Percentiles rank a stretch among this genome's conserved stretches.
Conservation (phyloP, 305 asterid genomes). For the Fraxinus nigra region DNA sequence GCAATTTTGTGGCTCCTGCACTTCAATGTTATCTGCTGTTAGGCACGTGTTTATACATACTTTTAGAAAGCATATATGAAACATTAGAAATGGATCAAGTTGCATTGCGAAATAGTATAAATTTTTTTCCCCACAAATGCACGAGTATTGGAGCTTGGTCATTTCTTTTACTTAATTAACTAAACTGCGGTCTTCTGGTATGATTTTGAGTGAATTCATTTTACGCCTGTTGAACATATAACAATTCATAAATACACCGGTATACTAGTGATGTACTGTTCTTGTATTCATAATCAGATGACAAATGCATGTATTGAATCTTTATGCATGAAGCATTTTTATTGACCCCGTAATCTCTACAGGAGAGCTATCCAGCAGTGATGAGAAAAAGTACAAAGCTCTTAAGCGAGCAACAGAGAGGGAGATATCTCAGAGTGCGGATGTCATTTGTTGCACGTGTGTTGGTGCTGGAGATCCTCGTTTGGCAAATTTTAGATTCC, state of each 20-base stretch:
- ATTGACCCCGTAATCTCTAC: conserved; percentile 18
- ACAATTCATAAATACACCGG: background rate
- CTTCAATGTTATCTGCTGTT: background rate
- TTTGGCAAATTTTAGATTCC: conserved; percentile 86
- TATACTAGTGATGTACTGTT: background rate
- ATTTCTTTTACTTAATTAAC: background rate
- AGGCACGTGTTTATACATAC: background rate
- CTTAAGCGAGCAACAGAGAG: conserved; percentile 94
- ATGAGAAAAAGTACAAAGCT: conserved; percentile 91
- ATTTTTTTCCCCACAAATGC: background rate
- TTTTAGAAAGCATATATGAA: background rate
- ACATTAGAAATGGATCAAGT: background rate
- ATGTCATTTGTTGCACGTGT: conserved; percentile 97
- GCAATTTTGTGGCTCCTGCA: background rate
- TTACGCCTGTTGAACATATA: conserved; percentile 2
- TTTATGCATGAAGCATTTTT: background rate
- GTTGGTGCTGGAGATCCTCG: conserved; percentile 99
- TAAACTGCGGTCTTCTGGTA: background rate
- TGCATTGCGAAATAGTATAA: conserved; percentile 1
- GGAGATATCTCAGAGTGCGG: conserved; percentile 99
- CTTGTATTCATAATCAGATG: background rate
- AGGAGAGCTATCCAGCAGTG: conserved; percentile 98
- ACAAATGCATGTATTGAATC: background rate
- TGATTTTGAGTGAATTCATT: background rate
- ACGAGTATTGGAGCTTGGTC: background rate